phyloP scores from a whole-genome alignment of 805 yeast species.

The Myxozyma neglecta region DNA sequence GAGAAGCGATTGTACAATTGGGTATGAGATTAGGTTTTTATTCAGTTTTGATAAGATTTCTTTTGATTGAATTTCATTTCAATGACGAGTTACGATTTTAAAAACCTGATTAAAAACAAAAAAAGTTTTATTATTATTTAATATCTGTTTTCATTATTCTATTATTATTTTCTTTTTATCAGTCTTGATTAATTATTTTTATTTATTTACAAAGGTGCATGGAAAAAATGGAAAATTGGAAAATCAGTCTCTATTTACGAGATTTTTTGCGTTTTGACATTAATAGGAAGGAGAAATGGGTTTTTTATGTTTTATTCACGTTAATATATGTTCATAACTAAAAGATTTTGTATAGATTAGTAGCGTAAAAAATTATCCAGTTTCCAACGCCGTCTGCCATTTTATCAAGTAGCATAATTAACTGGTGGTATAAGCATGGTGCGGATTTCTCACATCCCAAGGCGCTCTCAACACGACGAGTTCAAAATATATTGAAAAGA shows the following conservation, averaged over 20 bases:
- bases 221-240: background rate
- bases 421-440: too few relatives aligned
- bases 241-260: background rate
- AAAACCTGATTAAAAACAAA: background rate
- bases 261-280: background rate
- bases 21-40: background rate
- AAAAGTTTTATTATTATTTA: background rate
- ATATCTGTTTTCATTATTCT: background rate
- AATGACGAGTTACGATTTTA: background rate
- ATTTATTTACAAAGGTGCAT: background rate
- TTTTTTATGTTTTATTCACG: background rate
- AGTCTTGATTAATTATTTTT: background rate
- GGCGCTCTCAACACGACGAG: too few relatives aligned
- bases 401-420: too few relatives aligned
- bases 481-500: too few relatives aligned
- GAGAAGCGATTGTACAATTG: slow-evolving; percentile 83
- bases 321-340: background rate
- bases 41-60: background rate
- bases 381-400: too few relatives aligned
- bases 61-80: background rate
- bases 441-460: too few relatives aligned
- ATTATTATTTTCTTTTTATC: background rate
- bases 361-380: too few relatives aligned
- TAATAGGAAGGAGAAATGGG: background rate
- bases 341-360: background rate